Base-by-base conservation (phyloP, 2,329 filamentous ascomycete genomes). In the Diaporthe ampelina region DNA sequence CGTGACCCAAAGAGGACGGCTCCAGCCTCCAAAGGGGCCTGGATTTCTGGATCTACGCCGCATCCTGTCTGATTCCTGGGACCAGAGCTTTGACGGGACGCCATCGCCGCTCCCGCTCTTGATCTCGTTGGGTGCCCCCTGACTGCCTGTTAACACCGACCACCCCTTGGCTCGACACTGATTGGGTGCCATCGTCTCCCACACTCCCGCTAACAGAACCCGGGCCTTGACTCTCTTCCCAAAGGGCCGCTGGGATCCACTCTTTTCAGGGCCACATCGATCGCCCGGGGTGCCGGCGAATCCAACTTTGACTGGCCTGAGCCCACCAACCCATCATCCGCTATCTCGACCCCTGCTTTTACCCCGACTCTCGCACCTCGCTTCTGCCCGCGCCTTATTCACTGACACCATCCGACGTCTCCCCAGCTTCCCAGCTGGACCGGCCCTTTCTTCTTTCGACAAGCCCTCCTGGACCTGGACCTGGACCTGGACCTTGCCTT, bases 101-200 rank as follows among this genome's bases (percentile, higher is more conserved):
- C 54, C 57, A 57, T 54, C 63, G 54, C 57, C 58, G 57, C 50
- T 57, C 73, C 54, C 52, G 43, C 52, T 69, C 40, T 54, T 24
- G 61, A 48, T 72, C 48, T 68, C 54, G 73, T 70, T 61, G 52
- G 37, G 59, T 43, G 59, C 50, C 71, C 63, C 71, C 74, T 70
- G 70, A 40, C 73, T 63, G 54, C 65, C 29, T 67, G 70, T 35
- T 21, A 68, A 52, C 48, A 70, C 57, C 58, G 7, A 24, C 32
- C 32, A 63, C 72, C 56, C 69, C 58, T 74, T 72, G 67, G 74
- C 74, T 72, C 48, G 26, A 17, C 72, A 74, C 54, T 72, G 74
- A 76, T 76, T 76, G 72, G 74, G 50, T 72, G n/a, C 45, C 32
- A 59, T 74, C 40, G 29, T 57, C 68, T 76, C 63, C 59, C 74